Evolutionary conservation across 257 asterid species (phyloP).

Genomic region (Thymus mandschuricus): DNA sequence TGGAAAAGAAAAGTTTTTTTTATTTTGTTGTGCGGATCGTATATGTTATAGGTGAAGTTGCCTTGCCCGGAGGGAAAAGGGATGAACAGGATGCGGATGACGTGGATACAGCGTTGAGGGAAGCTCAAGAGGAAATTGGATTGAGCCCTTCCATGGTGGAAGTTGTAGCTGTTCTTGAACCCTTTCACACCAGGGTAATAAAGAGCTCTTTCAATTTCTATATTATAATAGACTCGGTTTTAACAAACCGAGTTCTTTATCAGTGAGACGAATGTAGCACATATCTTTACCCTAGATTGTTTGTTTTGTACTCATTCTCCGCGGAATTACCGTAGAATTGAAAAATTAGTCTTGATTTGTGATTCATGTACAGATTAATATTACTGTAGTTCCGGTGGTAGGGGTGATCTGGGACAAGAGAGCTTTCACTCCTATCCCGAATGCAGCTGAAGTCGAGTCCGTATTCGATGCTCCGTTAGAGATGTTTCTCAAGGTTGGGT

Average conservation of each 20-base stretch:
- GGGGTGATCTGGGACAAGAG: slow-evolving; percentile 64
- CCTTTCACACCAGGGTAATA: slow-evolving; percentile 64
- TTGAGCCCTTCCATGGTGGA: slow-evolving; percentile 67
- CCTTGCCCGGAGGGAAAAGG: slow-evolving; percentile 84
- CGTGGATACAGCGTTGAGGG: slow-evolving; percentile 75
- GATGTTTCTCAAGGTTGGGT: slow-evolving; percentile 77
- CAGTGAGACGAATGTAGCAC: too few relatives aligned
- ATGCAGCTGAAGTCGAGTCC: slow-evolving; percentile 75
- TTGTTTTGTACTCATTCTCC: background rate
- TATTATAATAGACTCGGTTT: too few relatives aligned
- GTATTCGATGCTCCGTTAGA: slow-evolving; percentile 79
- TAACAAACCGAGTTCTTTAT: too few relatives aligned
- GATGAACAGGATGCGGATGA: slow-evolving; percentile 62
- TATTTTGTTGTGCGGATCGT: background rate
- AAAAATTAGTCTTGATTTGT: background rate
- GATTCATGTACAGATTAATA: slow-evolving; percentile 42
- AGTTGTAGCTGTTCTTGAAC: slow-evolving; percentile 69
- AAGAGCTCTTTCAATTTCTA: too few relatives aligned
- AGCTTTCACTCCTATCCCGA: slow-evolving; percentile 53
- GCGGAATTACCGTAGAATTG: background rate
- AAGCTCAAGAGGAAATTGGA: slow-evolving; percentile 90
- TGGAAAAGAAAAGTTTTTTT: background rate
- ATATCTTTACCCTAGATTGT: too few relatives aligned
- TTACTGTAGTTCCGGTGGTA: slow-evolving; percentile 73
- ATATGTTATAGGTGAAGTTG: slow-evolving; percentile 67